These are phyloP conservation scores for Acanthamoeba lenticulata DNA, from an alignment of 208 protist genomes.

Conservation along the genomic window DNA sequence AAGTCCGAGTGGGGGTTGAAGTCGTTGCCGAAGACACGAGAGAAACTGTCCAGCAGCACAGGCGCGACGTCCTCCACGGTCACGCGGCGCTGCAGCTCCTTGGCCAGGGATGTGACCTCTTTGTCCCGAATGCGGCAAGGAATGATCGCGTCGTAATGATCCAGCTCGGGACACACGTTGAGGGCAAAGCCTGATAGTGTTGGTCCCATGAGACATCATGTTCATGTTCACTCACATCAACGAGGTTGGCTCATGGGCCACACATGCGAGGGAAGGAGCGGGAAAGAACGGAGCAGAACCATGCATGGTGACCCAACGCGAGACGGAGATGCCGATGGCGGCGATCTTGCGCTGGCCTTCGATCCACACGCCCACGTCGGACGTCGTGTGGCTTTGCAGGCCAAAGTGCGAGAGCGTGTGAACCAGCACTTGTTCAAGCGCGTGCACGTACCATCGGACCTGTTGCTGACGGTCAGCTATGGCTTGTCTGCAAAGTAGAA, in stretches of 20 bases:
- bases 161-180: slow-evolving; percentile 5
- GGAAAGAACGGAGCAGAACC: not conserved
- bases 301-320: slow-evolving; percentile 43
- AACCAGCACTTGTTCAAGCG: slow-evolving; percentile 14
- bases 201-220: not conserved
- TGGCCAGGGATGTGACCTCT: not conserved
- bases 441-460: slow-evolving; percentile 54
- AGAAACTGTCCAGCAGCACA: slow-evolving; percentile 19
- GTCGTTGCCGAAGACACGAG: slow-evolving; percentile 9
- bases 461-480: not conserved
- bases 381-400: not conserved
- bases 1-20: no score
- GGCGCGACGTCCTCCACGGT: slow-evolving; percentile 2
- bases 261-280: not conserved
- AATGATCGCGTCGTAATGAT: slow-evolving; percentile 6
- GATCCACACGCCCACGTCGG: slow-evolving; percentile 48
- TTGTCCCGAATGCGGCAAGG: slow-evolving; percentile 45
- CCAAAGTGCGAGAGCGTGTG: not conserved
- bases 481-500: not conserved
- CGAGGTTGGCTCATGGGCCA: no score
- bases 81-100: not conserved
- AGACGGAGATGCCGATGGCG: slow-evolving; percentile 55
- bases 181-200: not conserved
- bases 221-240: not conserved
- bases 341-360: slow-evolving; percentile 39